Percentiles rank a stretch among this genome's conserved stretches.
Evolutionary conservation across 192 early-diverging fungal genomes (phyloP).

Genomic region (Coemansia reversa): DNA sequence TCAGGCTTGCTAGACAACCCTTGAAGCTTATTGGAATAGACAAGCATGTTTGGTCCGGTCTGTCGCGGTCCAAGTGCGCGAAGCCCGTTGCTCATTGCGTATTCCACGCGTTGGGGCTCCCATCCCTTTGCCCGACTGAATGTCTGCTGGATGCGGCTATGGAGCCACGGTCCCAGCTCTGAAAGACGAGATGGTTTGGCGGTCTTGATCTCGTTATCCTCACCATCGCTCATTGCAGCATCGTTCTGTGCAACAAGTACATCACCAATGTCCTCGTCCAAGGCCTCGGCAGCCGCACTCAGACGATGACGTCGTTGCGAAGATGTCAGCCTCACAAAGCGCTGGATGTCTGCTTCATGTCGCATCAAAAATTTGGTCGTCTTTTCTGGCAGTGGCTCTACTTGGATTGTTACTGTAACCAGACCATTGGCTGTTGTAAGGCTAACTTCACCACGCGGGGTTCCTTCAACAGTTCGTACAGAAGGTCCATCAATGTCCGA

Average conservation of each 20-base stretch:
- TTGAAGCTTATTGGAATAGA: conserved; percentile 37
- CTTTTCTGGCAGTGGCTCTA: conserved; percentile 48
- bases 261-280: conserved; percentile 14
- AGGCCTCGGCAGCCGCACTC: conserved; percentile 31
- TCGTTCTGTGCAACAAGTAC: conserved; percentile 9
- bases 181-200: conserved; percentile 41
- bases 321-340: conserved; percentile 27
- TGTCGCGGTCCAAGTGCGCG: conserved; percentile 41
- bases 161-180: conserved; percentile 50
- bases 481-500: conserved; percentile 8
- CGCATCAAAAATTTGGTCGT: conserved; percentile 36
- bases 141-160: conserved; percentile 24
- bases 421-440: conserved; percentile 49
- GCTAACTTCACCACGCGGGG: conserved; percentile 42
- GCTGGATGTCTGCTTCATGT: conserved; percentile 44
- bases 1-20: conserved; percentile 21
- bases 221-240: conserved; percentile 1
- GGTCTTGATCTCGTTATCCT: conserved; percentile 5
- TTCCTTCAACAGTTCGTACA: conserved; percentile 16
- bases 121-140: conserved; percentile 48
- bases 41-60: conserved; percentile 44
- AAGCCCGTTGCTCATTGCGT: conserved; percentile 20
- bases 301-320: conserved; percentile 34
- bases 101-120: conserved; percentile 50
- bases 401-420: conserved; percentile 37